Percentiles rank a stretch among this genome's conserved stretches.
Conservation (phyloP, 257 asterid species). For the Knoxia roxburghii region DNA sequence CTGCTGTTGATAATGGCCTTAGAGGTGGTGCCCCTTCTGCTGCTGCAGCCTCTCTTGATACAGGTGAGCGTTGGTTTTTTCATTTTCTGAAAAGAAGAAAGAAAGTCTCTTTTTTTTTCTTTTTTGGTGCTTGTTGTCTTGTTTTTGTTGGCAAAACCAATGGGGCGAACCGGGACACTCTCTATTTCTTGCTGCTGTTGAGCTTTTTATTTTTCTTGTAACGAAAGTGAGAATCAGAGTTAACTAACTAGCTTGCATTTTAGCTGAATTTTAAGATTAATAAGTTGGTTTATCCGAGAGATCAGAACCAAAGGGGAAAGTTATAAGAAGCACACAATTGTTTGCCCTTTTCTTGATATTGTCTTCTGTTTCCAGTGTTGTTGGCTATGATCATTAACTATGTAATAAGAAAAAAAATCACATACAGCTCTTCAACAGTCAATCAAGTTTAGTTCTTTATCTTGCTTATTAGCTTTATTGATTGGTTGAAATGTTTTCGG, state of each 20-base stretch:
- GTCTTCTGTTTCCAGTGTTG: no score
- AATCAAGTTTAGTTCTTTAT: neutral
- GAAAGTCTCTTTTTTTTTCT: neutral
- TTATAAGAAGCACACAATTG: no score
- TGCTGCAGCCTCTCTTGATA: slow-evolving; percentile 15
- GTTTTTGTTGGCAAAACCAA: neutral
- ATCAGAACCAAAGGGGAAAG: neutral
- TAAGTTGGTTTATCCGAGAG: neutral
- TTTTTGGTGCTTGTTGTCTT: neutral
- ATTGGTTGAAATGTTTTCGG: slow-evolving; percentile 29
- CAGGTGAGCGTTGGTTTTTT: slow-evolving; percentile 33
- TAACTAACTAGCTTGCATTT: neutral
- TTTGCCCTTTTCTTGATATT: neutral
- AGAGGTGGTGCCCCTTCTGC: slow-evolving; percentile 24
- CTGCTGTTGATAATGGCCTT: slow-evolving; percentile 33
- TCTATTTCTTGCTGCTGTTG: neutral
- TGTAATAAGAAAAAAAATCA: neutral
- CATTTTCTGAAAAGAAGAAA: neutral
- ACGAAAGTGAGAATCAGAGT: neutral
- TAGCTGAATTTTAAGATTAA: neutral
- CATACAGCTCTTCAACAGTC: neutral
- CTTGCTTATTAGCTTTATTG: slow-evolving; percentile 2
- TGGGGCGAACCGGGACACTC: no score
- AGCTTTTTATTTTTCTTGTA: neutral
- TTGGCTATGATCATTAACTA: no score